These are phyloP conservation scores for Cubamyces lactineus DNA, from an alignment of 768 basidiomycete genomes.

Conservation along the genomic window DNA sequence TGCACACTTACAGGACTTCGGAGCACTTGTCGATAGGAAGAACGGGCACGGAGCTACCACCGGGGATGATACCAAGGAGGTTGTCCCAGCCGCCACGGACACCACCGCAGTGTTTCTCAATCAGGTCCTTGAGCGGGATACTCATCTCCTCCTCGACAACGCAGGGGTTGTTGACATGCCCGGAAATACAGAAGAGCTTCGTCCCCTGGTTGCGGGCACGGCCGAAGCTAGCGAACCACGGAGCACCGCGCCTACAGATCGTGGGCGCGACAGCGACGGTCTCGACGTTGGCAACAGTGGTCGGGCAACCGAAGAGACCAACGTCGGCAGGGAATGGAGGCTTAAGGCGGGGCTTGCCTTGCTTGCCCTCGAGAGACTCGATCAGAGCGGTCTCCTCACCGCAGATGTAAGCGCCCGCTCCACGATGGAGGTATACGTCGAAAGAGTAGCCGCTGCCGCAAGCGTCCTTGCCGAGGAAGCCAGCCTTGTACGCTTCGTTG, in stretches of 20 bases:
- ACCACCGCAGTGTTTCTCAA: constrained; percentile 98
- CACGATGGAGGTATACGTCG: constrained; percentile 98
- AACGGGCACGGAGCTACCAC: constrained; percentile 93
- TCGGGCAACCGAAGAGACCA: constrained; percentile 95
- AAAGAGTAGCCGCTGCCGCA: constrained; percentile 94
- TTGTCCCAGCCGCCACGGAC: constrained; percentile 96
- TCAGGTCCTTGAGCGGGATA: constrained; percentile 88
- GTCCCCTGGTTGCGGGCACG: constrained; percentile 92
- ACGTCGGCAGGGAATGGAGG: constrained; percentile 99
- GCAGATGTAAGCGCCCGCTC: constrained; percentile 98
- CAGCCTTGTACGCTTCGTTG: constrained; percentile 89
- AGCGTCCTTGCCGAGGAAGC: constrained; percentile 86
- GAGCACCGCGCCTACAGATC: constrained; percentile 84
- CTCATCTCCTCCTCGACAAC: constrained; percentile 99
- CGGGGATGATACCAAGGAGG: constrained; percentile 93
- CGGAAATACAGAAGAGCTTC: constrained; percentile 96
- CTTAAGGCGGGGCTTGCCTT: constrained; percentile 96
- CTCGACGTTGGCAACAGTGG: constrained; percentile 98
- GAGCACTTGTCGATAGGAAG: constrained; percentile 81
- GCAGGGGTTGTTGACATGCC: constrained; percentile 98
- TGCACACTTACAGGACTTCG: constrained; percentile 79
- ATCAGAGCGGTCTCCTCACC: constrained; percentile 99
- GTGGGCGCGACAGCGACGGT: constrained; percentile 98
- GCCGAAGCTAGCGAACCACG: constrained; percentile 94
- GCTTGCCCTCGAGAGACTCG: constrained; percentile 96